Percentiles rank a stretch among this genome's conserved stretches.
Conservation (phyloP, 2,329 filamentous ascomycete species). For the Aspergillus flavus region DNA sequence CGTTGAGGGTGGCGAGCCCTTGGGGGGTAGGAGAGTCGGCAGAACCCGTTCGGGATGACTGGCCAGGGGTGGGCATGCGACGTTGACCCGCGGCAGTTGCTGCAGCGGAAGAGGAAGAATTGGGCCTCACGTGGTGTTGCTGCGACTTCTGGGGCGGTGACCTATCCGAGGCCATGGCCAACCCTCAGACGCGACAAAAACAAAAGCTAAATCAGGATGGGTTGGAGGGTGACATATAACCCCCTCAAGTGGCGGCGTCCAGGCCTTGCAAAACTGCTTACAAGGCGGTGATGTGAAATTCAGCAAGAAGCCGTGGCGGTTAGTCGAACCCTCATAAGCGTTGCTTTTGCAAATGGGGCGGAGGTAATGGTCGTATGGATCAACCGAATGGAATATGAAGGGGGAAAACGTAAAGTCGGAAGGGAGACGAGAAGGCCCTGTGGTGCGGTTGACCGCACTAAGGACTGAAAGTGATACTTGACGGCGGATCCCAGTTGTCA, state of each 20-base stretch:
- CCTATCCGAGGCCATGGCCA: conserved; percentile 35
- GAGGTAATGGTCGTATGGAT: conserved; percentile 18
- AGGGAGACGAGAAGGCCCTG: conserved; percentile 13
- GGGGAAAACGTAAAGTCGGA: conserved; percentile 12
- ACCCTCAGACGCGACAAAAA: conserved; percentile 25
- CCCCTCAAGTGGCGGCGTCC: conserved; percentile 16
- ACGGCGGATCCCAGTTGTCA: background rate
- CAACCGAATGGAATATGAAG: conserved; percentile 24
- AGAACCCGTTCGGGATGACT: conserved; percentile 38
- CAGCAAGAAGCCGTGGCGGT: conserved; percentile 31
- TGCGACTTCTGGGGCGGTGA: conserved; percentile 31
- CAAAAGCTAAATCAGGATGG: conserved; percentile 17
- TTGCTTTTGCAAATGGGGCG: conserved; percentile 19
- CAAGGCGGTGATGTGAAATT: conserved; percentile 26
- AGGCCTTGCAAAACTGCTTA: conserved; percentile 20
- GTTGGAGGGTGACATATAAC: conserved; percentile 21
- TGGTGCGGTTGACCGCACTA: conserved; percentile 7
- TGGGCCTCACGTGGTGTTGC: conserved; percentile 31
- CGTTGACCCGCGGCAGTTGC: conserved; percentile 18
- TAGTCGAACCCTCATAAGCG: conserved; percentile 27
- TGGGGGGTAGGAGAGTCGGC: conserved; percentile 24
- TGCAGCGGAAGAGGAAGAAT: conserved; percentile 25
- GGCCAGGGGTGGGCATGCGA: conserved; percentile 31
- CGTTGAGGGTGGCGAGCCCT: conserved; percentile 34
- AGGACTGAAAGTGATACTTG: conserved; percentile 2